Conservation (phyloP, 2,329 filamentous ascomycete genomes). For the Colletotrichum orbiculare region DNA sequence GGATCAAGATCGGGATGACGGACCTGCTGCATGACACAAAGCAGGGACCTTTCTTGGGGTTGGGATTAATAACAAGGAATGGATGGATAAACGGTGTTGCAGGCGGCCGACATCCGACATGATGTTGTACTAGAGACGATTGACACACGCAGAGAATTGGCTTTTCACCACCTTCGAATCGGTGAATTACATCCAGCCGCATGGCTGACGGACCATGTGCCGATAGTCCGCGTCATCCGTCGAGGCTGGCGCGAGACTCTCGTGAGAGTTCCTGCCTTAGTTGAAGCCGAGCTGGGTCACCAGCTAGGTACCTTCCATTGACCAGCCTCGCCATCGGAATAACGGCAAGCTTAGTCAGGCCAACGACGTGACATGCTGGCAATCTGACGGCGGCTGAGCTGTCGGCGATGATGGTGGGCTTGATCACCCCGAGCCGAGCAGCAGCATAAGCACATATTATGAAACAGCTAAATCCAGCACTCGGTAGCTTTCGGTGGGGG, state of each 20-base stretch:
- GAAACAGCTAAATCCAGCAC: conserved; percentile 22
- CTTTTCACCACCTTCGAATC: conserved; percentile 4
- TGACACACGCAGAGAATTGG: conserved; percentile 23
- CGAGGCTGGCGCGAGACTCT: conserved; percentile 23
- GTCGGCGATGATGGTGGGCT: conserved; percentile 6
- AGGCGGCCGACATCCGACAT: conserved; percentile 31
- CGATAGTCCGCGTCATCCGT: conserved; percentile 31
- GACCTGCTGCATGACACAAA: conserved; percentile 22
- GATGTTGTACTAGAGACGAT: conserved; percentile 27
- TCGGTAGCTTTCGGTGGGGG: conserved; percentile 3
- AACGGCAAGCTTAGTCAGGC: conserved; percentile 11
- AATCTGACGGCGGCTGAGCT: conserved; percentile 12
- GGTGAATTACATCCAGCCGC: background rate
- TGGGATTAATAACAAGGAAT: conserved; percentile 28
- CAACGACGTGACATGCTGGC: conserved; percentile 8
- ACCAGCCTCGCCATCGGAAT: conserved; percentile 26
- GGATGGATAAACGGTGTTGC: conserved; percentile 25
- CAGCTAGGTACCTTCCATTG: background rate
- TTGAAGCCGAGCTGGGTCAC: background rate
- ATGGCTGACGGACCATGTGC: background rate
- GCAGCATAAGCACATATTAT: conserved; percentile 34
- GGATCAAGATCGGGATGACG: conserved; percentile 19
- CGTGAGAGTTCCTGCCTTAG: conserved; percentile 30
- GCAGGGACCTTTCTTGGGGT: conserved; percentile 30
- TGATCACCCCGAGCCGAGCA: conserved; percentile 31